Evolutionary conservation across 2,329 filamentous ascomycete genomes (phyloP).

Genomic region (Penicillium thymicola): DNA sequence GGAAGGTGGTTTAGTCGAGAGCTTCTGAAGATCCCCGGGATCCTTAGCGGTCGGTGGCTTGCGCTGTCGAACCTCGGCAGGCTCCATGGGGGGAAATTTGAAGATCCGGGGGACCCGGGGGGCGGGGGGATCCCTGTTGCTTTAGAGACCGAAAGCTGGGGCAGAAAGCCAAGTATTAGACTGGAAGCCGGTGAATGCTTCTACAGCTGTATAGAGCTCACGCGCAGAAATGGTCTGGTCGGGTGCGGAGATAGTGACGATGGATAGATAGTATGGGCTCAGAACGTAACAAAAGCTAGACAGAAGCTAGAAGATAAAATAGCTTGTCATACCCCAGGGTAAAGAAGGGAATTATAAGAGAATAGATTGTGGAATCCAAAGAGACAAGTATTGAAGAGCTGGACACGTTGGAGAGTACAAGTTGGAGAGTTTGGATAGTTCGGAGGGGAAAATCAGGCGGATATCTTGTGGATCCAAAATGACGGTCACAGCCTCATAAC

Average conservation of each 20-base stretch:
- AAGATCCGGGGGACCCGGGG: neutral
- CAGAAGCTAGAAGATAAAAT: neutral
- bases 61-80: conserved; percentile 34
- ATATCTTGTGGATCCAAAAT: conserved; percentile 5
- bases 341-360: neutral
- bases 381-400: neutral
- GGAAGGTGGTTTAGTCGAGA: conserved; percentile 19
- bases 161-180: neutral
- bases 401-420: neutral
- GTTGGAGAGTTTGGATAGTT: neutral
- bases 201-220: neutral
- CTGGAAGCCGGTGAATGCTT: neutral
- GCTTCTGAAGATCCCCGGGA: conserved; percentile 16
- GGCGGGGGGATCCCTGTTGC: neutral
- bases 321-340: neutral
- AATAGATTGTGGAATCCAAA: neutral
- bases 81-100: conserved; percentile 27
- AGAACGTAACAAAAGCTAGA: neutral
- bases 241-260: neutral
- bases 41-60: conserved; percentile 20
- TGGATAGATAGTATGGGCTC: neutral
- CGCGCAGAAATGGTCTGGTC: neutral
- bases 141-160: neutral
- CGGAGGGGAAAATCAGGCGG: conserved; percentile 5
- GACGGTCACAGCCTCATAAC: conserved; percentile 5